These are phyloP conservation scores for Aegilops sharonensis DNA, from an alignment of 176 grass and related monocot genomes.

Conservation along the genomic window DNA sequence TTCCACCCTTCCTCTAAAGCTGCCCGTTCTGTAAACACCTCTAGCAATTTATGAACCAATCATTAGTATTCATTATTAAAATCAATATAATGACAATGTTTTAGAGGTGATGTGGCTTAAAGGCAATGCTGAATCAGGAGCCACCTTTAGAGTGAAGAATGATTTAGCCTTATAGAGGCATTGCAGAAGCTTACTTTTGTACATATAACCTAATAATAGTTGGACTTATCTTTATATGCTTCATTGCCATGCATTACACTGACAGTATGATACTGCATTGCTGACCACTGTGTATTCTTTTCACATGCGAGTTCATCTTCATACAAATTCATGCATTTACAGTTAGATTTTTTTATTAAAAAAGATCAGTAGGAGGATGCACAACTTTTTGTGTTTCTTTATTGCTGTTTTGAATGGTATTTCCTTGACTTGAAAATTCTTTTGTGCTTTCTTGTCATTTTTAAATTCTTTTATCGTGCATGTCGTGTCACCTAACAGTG, in stretches of 20 bases:
- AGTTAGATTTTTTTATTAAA: neutral
- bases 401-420: neutral
- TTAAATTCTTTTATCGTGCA: neutral
- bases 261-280: neutral
- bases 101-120: conserved; percentile 4
- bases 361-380: neutral
- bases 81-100: neutral
- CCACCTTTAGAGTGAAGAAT: neutral
- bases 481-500: neutral
- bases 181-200: neutral
- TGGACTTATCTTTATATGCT: conserved; percentile 9
- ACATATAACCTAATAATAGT: neutral
- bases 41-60: neutral
- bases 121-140: neutral
- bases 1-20: neutral
- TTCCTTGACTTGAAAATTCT: conserved; percentile 17
- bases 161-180: conserved; percentile 4
- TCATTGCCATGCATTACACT: conserved; percentile 7
- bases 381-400: conserved; percentile 1
- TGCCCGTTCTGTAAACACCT: neutral
- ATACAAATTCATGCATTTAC: neutral
- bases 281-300: neutral
- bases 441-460: neutral
- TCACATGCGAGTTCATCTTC: neutral
- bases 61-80: neutral